phyloP scores from a whole-genome alignment of 305 asterid genomes.

The Fraxinus latifolia region DNA sequence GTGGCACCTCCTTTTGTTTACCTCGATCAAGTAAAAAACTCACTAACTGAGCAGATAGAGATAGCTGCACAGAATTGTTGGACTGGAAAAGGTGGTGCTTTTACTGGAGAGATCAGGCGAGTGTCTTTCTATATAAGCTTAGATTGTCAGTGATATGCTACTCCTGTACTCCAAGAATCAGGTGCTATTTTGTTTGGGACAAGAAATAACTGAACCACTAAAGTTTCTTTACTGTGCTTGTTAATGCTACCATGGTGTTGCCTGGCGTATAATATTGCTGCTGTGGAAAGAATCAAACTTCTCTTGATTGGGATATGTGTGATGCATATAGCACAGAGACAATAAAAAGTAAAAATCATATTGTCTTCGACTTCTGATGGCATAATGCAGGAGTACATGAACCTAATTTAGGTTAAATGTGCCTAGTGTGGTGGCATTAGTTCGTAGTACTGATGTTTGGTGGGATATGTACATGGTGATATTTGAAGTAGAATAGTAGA shows the following conservation, averaged over 20 bases:
- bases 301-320: not conserved
- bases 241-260: not conserved
- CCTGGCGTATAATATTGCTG: not conserved
- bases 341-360: not conserved
- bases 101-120: slow-evolving; percentile 95
- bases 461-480: not conserved
- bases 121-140: slow-evolving; percentile 17
- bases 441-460: not conserved
- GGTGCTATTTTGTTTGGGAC: slow-evolving; percentile 17
- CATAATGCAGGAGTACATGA: not conserved
- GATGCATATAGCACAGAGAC: not conserved
- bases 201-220: not conserved
- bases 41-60: slow-evolving; percentile 63
- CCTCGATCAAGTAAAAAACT: slow-evolving; percentile 77
- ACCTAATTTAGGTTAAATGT: not conserved
- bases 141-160: slow-evolving; percentile 13
- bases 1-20: slow-evolving; percentile 87
- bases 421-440: not conserved
- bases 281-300: not conserved
- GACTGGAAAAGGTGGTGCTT: slow-evolving; percentile 95
- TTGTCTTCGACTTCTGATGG: not conserved
- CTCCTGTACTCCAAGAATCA: slow-evolving; percentile 2
- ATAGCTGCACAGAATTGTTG: slow-evolving; percentile 87
- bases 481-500: not conserved
- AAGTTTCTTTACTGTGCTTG: not conserved